Evolutionary conservation across 2,329 filamentous ascomycete genomes (phyloP).

Genomic region (Blastomyces gilchristii): DNA sequence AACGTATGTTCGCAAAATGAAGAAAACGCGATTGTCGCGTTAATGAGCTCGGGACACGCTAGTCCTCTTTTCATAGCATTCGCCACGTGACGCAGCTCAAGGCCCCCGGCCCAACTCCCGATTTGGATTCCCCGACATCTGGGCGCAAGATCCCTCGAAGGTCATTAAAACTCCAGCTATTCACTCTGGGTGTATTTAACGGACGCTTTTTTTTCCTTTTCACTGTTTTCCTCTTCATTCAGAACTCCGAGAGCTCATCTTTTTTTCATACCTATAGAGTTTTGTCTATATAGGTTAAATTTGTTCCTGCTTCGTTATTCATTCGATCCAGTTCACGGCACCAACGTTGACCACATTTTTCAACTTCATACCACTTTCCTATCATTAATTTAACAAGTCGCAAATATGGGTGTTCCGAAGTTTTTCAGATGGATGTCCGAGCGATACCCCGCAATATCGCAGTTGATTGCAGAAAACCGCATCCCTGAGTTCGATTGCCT

Average conservation of each 20-base stretch:
- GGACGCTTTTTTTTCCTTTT: slow-evolving; percentile 12
- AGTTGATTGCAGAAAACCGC: slow-evolving; percentile 95
- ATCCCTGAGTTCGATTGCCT: slow-evolving; percentile 98
- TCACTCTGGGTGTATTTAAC: slow-evolving; percentile 10
- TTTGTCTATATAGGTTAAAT: slow-evolving; percentile 17
- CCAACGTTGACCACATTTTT: not conserved
- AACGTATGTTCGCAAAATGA: not conserved
- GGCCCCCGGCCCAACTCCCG: no score
- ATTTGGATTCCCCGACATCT: not conserved
- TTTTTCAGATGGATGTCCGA: slow-evolving; percentile 99
- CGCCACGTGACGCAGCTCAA: not conserved
- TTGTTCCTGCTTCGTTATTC: slow-evolving; percentile 11
- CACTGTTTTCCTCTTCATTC: slow-evolving; percentile 15
- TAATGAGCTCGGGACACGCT: slow-evolving; percentile 5
- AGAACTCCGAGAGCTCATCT: slow-evolving; percentile 7
- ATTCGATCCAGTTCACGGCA: not conserved
- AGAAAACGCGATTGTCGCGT: slow-evolving; percentile 9
- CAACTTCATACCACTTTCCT: not conserved
- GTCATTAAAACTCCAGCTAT: slow-evolving; percentile 3
- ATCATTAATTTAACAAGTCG: slow-evolving; percentile 11
- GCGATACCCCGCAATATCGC: slow-evolving; percentile 95
- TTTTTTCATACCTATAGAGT: slow-evolving; percentile 2
- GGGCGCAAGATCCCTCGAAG: slow-evolving; percentile 11
- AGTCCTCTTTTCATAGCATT: not conserved
- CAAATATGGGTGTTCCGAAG: slow-evolving; percentile 61